Conservation (phyloP, 2,329 filamentous ascomycete species). For the Beauveria sp. region DNA sequence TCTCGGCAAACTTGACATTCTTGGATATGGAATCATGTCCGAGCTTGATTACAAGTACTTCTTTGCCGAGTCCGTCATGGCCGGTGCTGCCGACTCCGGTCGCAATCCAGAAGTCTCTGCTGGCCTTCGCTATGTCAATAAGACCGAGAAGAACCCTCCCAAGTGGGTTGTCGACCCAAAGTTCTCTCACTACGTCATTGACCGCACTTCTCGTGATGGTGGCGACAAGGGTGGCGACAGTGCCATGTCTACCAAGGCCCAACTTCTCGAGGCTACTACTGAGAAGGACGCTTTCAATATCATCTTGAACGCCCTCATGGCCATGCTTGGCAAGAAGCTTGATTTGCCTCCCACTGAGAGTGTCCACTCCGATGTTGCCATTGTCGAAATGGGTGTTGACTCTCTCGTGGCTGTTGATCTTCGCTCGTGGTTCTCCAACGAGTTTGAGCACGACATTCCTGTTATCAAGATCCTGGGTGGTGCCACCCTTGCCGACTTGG, state of each 20-base stretch:
- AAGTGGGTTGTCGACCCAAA: constrained; percentile 13
- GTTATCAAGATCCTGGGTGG: constrained; percentile 37
- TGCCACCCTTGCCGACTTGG: constrained; percentile 15
- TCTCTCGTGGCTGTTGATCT: constrained; percentile 27
- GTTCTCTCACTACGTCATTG: constrained; percentile 12
- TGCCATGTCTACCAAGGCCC: constrained; percentile 1
- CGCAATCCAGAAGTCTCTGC: constrained; percentile 10
- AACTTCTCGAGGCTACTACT: constrained; percentile 12
- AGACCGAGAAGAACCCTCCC: constrained; percentile 6
- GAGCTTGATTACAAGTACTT: constrained; percentile 20
- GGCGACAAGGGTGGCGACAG: constrained; percentile 3
- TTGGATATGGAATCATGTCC: constrained; percentile 15
- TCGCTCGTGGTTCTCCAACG: constrained; percentile 39
- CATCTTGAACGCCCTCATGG: constrained; percentile 12
- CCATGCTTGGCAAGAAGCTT: constrained; percentile 13
- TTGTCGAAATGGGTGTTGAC: constrained; percentile 20
- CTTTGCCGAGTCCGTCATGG: constrained; percentile 15
- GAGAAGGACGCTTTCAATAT: constrained; percentile 9
- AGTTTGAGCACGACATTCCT: constrained; percentile 34
- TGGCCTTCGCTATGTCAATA: constrained; percentile 9
- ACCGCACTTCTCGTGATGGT: constrained; percentile 7
- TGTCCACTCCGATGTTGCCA: constrained; percentile 10
- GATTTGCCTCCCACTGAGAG: constrained; percentile 11
- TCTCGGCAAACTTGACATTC: constrained; percentile 8
- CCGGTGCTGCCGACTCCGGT: constrained; percentile 8